Conservation (phyloP, 306 rosid species). For the Carpinus viminea region DNA sequence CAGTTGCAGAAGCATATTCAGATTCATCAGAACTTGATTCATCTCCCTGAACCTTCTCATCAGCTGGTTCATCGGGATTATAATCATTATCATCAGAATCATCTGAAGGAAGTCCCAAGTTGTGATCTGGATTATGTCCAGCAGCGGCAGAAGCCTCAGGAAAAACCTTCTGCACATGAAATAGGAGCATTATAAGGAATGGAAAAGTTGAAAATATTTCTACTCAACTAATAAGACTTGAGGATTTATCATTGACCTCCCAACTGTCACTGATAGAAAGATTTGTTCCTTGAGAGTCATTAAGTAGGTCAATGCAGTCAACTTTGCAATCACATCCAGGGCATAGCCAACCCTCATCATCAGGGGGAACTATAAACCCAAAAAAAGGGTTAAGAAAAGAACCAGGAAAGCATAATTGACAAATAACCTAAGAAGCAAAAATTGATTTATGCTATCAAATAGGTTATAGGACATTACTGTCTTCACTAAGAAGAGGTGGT, state of each 20-base stretch:
- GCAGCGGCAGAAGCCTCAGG: constrained; percentile 84
- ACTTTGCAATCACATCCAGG: constrained; percentile 98
- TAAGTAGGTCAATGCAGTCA: constrained; percentile 78
- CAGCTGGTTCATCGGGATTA: constrained; percentile 70
- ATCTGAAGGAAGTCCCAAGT: constrained; percentile 78
- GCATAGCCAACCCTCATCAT: constrained; percentile 92
- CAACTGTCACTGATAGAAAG: constrained; percentile 69
- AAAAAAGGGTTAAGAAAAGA: constrained; percentile 25
- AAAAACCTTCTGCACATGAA: constrained; percentile 76
- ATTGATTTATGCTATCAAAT: constrained; percentile 14
- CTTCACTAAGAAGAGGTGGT: constrained; percentile 83
- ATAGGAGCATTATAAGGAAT: constrained; percentile 35
- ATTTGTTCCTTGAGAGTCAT: constrained; percentile 74
- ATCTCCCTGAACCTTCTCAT: constrained; percentile 51
- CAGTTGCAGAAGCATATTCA: constrained; percentile 75
- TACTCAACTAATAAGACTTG: neutral
- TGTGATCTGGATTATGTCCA: constrained; percentile 53
- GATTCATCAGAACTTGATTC: constrained; percentile 76
- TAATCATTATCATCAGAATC: constrained; percentile 92
- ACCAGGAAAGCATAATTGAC: constrained; percentile 25
- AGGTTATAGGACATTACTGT: constrained; percentile 60
- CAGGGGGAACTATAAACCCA: constrained; percentile 83
- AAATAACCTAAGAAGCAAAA: constrained; percentile 14
- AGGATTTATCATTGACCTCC: constrained; percentile 67
- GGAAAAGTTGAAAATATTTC: constrained; percentile 13